Base-by-base conservation (phyloP, 257 asterid genomes). In the Buddleja alternifolia region DNA sequence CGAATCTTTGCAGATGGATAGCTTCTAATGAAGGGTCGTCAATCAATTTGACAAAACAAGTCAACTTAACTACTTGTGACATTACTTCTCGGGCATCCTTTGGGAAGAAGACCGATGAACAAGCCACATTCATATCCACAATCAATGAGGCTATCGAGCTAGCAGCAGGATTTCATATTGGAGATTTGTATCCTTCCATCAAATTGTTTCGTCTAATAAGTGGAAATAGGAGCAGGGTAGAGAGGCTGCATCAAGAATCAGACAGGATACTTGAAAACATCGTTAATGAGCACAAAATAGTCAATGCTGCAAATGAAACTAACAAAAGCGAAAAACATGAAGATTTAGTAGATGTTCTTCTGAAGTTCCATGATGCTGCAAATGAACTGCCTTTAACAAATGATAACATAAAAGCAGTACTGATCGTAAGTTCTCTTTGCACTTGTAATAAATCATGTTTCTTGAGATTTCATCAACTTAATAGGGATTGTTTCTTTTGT, bases 41-140 rank as follows among this genome's bases (percentile, higher is more conserved):
- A 0, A 62, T 78, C 1, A 83, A 81, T 50, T 63, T 81, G 21
- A 78, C 82, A 0, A 23, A 45, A n/a, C 60, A 44, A 54, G 14
- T 76, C 14, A 12, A 50, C 53, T 63, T 53, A 0, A 5, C 60
- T 0, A 10, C 71, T 0, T 67, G 4, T 23, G 53, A 39, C 1
- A 34, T 57, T 20, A 55, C 34, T 37, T 24, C 80, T 0, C 48
- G 75, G 60, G 77, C 77, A 0, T 72, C 81, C 10, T 51, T 78
- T 50, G 83, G 86, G 0, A 51, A 66, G 40, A 68, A 55, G 19
- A 63, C 41, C 3, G 23, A 61, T 16, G 67, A 73, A 3, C 78
- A 71, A 44, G 81, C 67, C 14, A 10, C 19, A 1, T 71, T 71
- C 25, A 19, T 71, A 15, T 19, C 37, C 2, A 6, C 34, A 2